Percentiles rank a stretch among this genome's conserved stretches.
Conservation (phyloP, 2,329 filamentous ascomycete species). For the Byssothecium circinans region DNA sequence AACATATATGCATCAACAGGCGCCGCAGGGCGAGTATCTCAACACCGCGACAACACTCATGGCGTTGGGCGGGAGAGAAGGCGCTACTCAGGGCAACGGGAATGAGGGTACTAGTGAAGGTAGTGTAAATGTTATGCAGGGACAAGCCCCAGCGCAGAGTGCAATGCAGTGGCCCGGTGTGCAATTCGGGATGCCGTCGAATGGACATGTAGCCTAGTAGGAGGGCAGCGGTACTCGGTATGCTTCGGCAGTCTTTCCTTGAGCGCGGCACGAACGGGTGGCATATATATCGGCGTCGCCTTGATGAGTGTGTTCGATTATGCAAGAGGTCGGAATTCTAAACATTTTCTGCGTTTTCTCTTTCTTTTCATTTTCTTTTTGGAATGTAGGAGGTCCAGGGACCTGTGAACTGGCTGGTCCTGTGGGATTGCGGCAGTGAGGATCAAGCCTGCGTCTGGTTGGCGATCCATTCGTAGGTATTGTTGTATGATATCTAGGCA, state of each 20-base stretch:
- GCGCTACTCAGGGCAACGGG: conserved; percentile 19
- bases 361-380: too few relatives aligned
- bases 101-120: conserved; percentile 25
- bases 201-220: conserved; percentile 13
- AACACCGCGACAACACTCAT: conserved; percentile 45
- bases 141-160: conserved; percentile 11
- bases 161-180: conserved; percentile 36
- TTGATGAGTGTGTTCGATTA: neutral
- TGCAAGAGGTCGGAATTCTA: too few relatives aligned
- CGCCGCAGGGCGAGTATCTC: conserved; percentile 37
- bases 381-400: too few relatives aligned
- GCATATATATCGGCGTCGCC: neutral
- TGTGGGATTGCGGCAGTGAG: too few relatives aligned
- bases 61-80: conserved; percentile 38
- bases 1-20: conserved; percentile 30
- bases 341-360: too few relatives aligned
- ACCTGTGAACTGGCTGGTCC: too few relatives aligned
- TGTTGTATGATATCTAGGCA: too few relatives aligned
- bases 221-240: neutral
- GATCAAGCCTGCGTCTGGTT: too few relatives aligned
- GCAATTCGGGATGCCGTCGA: conserved; percentile 25
- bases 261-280: neutral
- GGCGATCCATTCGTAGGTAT: too few relatives aligned
- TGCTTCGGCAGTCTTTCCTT: neutral
- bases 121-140: conserved; percentile 19